These are phyloP conservation scores for Dactylellina leptospora DNA, from an alignment of 2,329 filamentous ascomycete genomes.

Conservation along the genomic window DNA sequence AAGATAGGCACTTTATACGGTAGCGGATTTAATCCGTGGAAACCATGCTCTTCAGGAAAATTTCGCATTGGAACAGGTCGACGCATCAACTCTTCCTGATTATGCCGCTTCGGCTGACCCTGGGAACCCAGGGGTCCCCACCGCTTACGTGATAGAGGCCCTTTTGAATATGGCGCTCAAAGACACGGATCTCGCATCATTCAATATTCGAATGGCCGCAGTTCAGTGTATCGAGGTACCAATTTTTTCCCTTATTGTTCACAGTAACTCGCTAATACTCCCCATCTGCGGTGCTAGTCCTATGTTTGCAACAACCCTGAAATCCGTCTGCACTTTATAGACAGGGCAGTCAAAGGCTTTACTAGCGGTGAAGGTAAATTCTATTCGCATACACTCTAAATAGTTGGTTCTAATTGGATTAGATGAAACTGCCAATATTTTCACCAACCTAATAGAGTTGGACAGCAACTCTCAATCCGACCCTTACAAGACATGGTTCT, in stretches of 20 bases:
- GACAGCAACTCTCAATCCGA: constrained; percentile 70
- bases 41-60: constrained; percentile 83
- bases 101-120: constrained; percentile 64
- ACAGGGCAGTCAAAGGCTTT: constrained; percentile 88
- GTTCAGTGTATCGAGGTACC: constrained; percentile 86
- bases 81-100: constrained; percentile 60
- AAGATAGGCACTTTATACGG: constrained; percentile 77
- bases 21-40: constrained; percentile 85
- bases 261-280: too few species aligned
- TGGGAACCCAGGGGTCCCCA: constrained; percentile 60
- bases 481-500: constrained; percentile 89
- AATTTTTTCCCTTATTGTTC: not conserved
- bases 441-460: constrained; percentile 78
- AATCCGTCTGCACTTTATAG: constrained; percentile 84
- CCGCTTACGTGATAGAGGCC: constrained; percentile 91
- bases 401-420: constrained; percentile 63
- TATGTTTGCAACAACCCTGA: constrained; percentile 85
- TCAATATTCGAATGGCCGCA: constrained; percentile 83
- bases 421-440: constrained; percentile 85
- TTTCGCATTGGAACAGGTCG: constrained; percentile 87
- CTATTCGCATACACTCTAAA: not conserved
- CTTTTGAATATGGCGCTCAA: constrained; percentile 79
- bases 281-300: too few species aligned
- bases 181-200: constrained; percentile 58
- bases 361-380: constrained; percentile 54